Conservation (phyloP, 768 basidiomycete genomes). For the Termitomyces sp. region DNA sequence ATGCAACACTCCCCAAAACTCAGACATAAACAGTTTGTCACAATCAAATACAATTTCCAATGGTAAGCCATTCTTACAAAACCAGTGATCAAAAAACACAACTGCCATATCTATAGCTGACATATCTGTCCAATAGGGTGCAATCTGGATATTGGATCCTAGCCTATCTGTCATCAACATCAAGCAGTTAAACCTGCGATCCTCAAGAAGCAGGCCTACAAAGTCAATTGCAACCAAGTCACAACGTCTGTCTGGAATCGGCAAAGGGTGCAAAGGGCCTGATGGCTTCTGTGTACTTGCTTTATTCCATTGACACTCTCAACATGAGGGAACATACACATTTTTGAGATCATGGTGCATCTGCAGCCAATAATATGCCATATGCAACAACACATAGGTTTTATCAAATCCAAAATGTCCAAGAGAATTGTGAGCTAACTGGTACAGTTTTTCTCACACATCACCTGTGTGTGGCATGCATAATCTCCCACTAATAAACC, state of each 20-base stretch:
- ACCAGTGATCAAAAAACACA: too few species aligned
- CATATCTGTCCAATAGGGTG: too few species aligned
- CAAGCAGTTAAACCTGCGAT: neutral
- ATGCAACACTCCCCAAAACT: neutral
- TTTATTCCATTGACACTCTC: neutral
- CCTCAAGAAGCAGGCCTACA: neutral
- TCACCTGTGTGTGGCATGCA: neutral
- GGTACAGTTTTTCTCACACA: slow-evolving; percentile 17
- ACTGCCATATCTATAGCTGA: neutral
- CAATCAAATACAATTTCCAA: neutral
- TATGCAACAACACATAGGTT: too few species aligned
- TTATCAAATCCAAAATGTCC: slow-evolving; percentile 32
- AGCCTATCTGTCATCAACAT: neutral
- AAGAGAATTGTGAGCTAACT: slow-evolving; percentile 23
- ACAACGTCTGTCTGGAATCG: slow-evolving; percentile 19
- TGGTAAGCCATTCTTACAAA: neutral
- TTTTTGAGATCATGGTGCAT: too few species aligned
- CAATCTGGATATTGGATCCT: neutral
- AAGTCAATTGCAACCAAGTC: neutral
- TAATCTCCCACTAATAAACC: neutral
- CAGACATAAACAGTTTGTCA: neutral
- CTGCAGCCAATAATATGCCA: too few species aligned
- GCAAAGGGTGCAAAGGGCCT: slow-evolving; percentile 22
- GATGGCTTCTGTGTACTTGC: slow-evolving; percentile 9
- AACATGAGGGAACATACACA: slow-evolving; percentile 6